Conservation (phyloP, 2,329 filamentous ascomycete genomes). For the Cordyceps javanica region DNA sequence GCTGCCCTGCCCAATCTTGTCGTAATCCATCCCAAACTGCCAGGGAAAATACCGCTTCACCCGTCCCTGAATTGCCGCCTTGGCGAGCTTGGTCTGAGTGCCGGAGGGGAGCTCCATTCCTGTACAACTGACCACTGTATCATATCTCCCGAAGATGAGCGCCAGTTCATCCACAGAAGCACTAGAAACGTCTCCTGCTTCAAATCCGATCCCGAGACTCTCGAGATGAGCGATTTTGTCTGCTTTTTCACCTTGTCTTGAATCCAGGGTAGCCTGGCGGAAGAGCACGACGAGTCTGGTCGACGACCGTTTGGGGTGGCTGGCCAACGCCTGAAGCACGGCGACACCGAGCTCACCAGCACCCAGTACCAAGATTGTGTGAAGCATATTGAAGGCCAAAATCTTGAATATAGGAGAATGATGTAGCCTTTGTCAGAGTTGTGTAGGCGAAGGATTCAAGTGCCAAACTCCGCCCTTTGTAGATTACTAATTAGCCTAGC, state of each 20-base stretch:
- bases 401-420: neutral
- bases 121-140: slow-evolving; percentile 53
- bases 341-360: slow-evolving; percentile 59
- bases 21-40: slow-evolving; percentile 71
- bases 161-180: slow-evolving; percentile 33
- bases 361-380: slow-evolving; percentile 52
- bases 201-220: slow-evolving; percentile 32
- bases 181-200: slow-evolving; percentile 39
- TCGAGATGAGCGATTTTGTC: slow-evolving; percentile 27
- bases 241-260: slow-evolving; percentile 28
- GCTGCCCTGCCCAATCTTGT: slow-evolving; percentile 51
- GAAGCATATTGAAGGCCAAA: neutral
- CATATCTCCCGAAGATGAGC: slow-evolving; percentile 37
- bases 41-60: slow-evolving; percentile 57
- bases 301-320: slow-evolving; percentile 35
- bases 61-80: slow-evolving; percentile 46
- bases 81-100: slow-evolving; percentile 51
- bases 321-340: slow-evolving; percentile 44
- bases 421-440: neutral
- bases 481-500: neutral
- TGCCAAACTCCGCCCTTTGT: too few relatives aligned
- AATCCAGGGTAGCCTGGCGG: slow-evolving; percentile 40
- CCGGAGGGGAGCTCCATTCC: slow-evolving; percentile 53
- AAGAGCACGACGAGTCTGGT: slow-evolving; percentile 47
- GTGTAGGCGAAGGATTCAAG: neutral